Percentiles rank a stretch among this genome's conserved stretches.
phyloP scores from a whole-genome alignment of 495 filamentous ascomycete species.

The Pseudoneurospora amorphoporcata region DNA sequence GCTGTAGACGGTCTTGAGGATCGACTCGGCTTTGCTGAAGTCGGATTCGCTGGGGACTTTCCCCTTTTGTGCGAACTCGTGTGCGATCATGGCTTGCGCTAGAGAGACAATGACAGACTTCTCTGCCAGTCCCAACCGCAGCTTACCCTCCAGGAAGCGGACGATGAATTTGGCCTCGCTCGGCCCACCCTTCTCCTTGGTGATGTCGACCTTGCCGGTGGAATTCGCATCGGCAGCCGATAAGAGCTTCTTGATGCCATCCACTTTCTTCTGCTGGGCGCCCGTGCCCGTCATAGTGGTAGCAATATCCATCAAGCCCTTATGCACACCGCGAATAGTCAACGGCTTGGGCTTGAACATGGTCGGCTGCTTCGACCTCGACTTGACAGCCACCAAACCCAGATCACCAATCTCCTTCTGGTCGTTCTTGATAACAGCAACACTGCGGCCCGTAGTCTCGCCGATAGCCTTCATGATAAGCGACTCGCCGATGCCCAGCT shows the following conservation, averaged over 20 bases:
- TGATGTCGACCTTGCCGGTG: slow-evolving; percentile 75
- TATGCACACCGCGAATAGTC: slow-evolving; percentile 76
- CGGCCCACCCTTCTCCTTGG: slow-evolving; percentile 82
- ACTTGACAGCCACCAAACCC: slow-evolving; percentile 89
- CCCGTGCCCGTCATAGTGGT: slow-evolving; percentile 70
- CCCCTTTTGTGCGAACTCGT: slow-evolving; percentile 59
- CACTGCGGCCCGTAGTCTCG: slow-evolving; percentile 80
- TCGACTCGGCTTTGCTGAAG: slow-evolving; percentile 69
- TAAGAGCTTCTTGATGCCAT: slow-evolving; percentile 87
- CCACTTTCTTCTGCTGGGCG: slow-evolving; percentile 81
- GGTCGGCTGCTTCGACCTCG: slow-evolving; percentile 82
- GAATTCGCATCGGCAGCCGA: slow-evolving; percentile 68
- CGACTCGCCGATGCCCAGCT: slow-evolving; percentile 93
- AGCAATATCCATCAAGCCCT: slow-evolving; percentile 81
- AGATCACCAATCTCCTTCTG: slow-evolving; percentile 94
- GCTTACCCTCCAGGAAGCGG: slow-evolving; percentile 85
- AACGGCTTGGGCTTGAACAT: slow-evolving; percentile 96
- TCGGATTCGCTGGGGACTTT: slow-evolving; percentile 62
- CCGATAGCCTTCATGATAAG: slow-evolving; percentile 98
- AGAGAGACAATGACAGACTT: slow-evolving; percentile 82
- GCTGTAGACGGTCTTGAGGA: slow-evolving; percentile 85
- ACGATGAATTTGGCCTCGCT: slow-evolving; percentile 93
- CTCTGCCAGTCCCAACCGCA: slow-evolving; percentile 84
- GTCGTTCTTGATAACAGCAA: slow-evolving; percentile 81
- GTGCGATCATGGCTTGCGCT: slow-evolving; percentile 74